phyloP scores from a whole-genome alignment of 1,139 yeast species.

The Yamadazyma dushanensis region DNA sequence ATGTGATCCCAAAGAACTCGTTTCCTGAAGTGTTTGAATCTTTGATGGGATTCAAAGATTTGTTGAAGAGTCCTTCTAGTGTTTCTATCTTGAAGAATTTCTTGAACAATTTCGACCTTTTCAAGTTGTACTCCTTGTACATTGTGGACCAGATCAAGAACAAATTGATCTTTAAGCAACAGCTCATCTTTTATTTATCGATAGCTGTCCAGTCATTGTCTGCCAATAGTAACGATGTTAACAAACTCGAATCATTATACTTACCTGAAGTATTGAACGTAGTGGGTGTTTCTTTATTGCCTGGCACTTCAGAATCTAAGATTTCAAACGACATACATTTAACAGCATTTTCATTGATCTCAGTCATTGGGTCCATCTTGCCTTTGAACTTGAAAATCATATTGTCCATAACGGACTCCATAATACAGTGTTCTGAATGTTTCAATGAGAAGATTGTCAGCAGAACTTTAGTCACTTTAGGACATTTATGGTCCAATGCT shows the following conservation, averaged over 20 bases:
- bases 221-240: conserved; percentile 32
- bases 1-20: conserved; percentile 60
- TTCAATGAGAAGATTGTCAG: conserved; percentile 20
- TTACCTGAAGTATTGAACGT: conserved; percentile 57
- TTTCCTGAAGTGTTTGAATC: conserved; percentile 79
- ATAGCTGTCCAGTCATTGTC: conserved; percentile 64
- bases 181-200: conserved; percentile 76
- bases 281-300: conserved; percentile 52
- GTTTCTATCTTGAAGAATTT: conserved; percentile 72
- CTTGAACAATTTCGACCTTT: conserved; percentile 62
- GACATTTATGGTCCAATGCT: conserved; percentile 42
- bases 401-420: conserved; percentile 68
- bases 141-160: conserved; percentile 55
- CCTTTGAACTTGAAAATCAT: conserved; percentile 65
- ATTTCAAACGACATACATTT: conserved; percentile 66
- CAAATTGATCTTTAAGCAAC: conserved; percentile 62
- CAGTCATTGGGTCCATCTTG: conserved; percentile 74
- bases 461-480: conserved; percentile 41
- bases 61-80: conserved; percentile 63
- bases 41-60: conserved; percentile 65
- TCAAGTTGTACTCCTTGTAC: conserved; percentile 63
- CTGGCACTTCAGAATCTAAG: conserved; percentile 34
- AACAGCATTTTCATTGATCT: conserved; percentile 78
- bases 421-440: conserved; percentile 33
- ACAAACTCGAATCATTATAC: conserved; percentile 29